A percentile compares a stretch with the other conserved stretches of the same genome.
phyloP scores from a whole-genome alignment of 148 eudicot genomes.

The Tetragonia tetragonoides region DNA sequence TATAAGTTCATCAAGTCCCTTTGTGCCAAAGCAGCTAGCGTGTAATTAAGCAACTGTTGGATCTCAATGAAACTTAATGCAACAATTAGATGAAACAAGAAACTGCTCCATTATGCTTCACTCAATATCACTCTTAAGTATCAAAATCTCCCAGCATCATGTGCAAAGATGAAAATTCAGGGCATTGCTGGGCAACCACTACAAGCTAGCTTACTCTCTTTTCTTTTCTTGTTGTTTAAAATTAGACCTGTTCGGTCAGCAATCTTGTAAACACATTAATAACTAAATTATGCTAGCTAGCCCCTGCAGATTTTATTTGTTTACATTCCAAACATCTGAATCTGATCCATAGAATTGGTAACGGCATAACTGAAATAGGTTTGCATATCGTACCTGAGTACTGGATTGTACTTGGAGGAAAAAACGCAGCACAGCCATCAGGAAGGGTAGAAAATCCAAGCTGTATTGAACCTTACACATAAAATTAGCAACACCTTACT shows the following conservation, averaged over 20 bases:
- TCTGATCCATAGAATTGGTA: neutral
- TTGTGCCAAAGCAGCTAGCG: neutral
- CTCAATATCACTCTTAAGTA: neutral
- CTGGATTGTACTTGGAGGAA: neutral
- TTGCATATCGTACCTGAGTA: neutral
- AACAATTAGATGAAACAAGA: neutral
- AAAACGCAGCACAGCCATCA: neutral
- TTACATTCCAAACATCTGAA: neutral
- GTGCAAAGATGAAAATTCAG: no score
- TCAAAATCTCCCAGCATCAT: no score
- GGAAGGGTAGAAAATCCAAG: neutral
- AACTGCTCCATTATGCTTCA: neutral
- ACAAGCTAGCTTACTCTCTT: no score
- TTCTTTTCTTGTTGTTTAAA: no score
- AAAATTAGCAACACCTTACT: neutral
- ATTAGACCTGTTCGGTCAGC: no score
- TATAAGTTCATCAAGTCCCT: neutral
- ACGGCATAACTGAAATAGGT: neutral
- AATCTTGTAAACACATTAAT: no score
- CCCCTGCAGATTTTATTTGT: no score
- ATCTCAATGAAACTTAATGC: neutral
- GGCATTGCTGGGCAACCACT: no score
- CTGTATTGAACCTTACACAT: neutral
- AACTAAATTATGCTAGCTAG: no score
- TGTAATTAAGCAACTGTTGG: neutral